A percentile compares a stretch with the other conserved stretches of the same genome.
Evolutionary conservation across 2,329 filamentous ascomycete species (phyloP).

Genomic region (Neofusicoccum ribis): DNA sequence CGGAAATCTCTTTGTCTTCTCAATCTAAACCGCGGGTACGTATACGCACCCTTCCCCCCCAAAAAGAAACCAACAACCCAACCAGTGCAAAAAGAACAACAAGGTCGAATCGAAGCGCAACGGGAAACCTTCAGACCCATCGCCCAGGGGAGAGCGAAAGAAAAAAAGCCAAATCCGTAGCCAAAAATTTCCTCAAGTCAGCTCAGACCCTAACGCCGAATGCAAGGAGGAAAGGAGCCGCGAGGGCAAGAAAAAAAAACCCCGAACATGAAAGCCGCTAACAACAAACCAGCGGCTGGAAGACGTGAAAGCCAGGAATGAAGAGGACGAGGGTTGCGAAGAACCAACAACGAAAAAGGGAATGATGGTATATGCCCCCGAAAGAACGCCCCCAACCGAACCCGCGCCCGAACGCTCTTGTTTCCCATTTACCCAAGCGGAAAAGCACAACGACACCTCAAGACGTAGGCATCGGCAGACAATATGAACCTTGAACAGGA

Average conservation of each 20-base stretch:
- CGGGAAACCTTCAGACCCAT: no score
- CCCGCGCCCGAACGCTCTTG: neutral
- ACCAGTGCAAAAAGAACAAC: no score
- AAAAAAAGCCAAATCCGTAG: no score
- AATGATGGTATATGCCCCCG: slow-evolving; percentile 3
- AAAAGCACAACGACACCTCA: neutral
- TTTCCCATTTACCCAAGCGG: neutral
- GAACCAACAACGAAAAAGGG: neutral
- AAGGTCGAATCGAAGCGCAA: no score
- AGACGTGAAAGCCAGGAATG: neutral
- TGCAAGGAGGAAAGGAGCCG: neutral
- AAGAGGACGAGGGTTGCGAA: neutral
- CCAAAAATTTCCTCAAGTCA: no score
- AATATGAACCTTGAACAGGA: neutral
- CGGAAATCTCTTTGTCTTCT: no score
- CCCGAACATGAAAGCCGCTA: neutral
- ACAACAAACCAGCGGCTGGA: no score
- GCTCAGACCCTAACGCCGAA: no score
- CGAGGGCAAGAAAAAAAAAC: neutral
- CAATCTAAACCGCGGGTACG: no score
- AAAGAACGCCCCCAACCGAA: neutral
- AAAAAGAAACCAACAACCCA: no score
- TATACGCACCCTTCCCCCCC: no score
- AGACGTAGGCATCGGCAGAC: neutral
- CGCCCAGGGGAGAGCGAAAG: no score